A percentile compares a stretch with the other conserved stretches of the same genome.
These are phyloP conservation scores for Ceratocystis albifundus DNA, from an alignment of 2,329 filamentous ascomycete genomes.

Conservation along the genomic window DNA sequence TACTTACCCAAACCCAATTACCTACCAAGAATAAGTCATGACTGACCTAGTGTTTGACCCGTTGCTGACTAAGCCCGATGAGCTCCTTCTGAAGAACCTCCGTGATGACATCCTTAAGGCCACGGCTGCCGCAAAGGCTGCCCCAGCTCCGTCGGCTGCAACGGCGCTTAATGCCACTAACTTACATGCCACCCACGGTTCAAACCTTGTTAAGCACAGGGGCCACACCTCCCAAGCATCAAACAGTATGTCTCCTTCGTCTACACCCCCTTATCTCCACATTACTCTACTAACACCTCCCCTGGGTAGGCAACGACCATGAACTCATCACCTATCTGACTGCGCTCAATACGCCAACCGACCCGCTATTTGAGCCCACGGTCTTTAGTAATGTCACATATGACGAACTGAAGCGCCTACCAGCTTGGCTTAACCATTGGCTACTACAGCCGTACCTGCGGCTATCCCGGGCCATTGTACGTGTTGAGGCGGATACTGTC, in stretches of 20 bases:
- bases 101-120: conserved; percentile 31
- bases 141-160: background rate
- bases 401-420: conserved; percentile 30
- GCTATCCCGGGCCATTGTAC: conserved; percentile 45
- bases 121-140: background rate
- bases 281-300: background rate
- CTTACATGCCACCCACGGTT: background rate
- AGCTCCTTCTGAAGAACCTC: conserved; percentile 33
- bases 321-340: conserved; percentile 31
- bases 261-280: background rate
- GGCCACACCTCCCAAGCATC: background rate
- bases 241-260: background rate
- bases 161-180: background rate
- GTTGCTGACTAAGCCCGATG: conserved; percentile 35
- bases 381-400: conserved; percentile 37
- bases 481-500: conserved; percentile 59
- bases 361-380: conserved; percentile 36
- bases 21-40: conserved; percentile 1
- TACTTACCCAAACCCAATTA: no score
- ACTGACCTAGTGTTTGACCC: conserved; percentile 31
- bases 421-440: conserved; percentile 35
- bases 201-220: background rate
- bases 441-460: conserved; percentile 49
- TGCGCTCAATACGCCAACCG: conserved; percentile 34
- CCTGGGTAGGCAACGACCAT: conserved; percentile 26